These are phyloP conservation scores for Solanum arcanum DNA, from an alignment of 257 asterid species.

Conservation along the genomic window DNA sequence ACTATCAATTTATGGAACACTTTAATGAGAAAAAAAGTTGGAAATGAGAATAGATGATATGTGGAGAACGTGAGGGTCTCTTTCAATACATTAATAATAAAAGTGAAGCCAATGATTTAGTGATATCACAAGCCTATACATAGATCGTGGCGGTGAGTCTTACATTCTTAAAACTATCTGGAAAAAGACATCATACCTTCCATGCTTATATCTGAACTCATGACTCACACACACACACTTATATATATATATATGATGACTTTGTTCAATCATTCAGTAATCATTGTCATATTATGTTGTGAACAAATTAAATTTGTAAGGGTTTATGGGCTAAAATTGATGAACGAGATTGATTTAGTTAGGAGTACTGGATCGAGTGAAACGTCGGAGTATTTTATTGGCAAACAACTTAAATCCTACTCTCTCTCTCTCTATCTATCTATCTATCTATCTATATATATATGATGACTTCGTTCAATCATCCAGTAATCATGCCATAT, in stretches of 20 bases:
- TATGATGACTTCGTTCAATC: neutral
- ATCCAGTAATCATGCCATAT: neutral
- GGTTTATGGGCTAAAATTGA: neutral
- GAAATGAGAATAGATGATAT: neutral
- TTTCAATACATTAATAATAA: neutral
- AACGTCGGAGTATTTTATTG: neutral
- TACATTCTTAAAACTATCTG: neutral
- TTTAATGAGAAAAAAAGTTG: neutral
- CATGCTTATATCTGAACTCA: neutral
- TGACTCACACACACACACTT: too few relatives aligned
- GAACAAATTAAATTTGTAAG: neutral
- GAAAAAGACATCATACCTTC: neutral
- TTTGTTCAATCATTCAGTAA: neutral
- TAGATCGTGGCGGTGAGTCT: conserved; percentile 4
- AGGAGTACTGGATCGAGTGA: neutral
- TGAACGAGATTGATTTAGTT: neutral
- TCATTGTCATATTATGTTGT: neutral
- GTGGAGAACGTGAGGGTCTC: conserved; percentile 11
- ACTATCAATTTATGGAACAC: neutral
- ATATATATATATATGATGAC: neutral
- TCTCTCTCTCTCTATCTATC: too few relatives aligned
- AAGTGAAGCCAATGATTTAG: neutral
- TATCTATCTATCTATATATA: too few relatives aligned
- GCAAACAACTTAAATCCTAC: neutral
- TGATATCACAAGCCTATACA: neutral